A percentile compares a stretch with the other conserved stretches of the same genome.
Evolutionary conservation across 2,329 filamentous ascomycete species (phyloP).

Genomic region (Zasmidium citrigriseum): DNA sequence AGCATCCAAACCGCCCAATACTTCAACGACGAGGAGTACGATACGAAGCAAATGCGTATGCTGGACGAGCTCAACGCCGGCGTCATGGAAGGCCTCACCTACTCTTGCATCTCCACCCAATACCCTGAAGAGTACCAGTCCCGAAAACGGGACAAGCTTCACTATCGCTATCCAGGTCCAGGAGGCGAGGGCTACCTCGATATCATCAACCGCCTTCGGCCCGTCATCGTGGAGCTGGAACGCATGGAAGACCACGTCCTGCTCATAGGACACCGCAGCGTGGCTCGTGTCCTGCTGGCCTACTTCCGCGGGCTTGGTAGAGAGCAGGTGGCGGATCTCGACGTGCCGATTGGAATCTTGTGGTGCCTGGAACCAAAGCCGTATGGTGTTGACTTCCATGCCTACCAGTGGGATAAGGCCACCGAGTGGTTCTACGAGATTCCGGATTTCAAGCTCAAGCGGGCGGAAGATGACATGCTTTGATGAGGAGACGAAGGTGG

Average conservation of each 20-base stretch:
- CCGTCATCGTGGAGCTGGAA: constrained; percentile 96
- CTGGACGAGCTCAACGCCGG: constrained; percentile 95
- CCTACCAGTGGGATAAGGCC: constrained; percentile 82
- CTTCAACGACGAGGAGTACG: constrained; percentile 94
- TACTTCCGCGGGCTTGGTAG: constrained; percentile 94
- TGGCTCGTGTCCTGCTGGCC: constrained; percentile 87
- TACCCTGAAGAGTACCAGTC: constrained; percentile 79
- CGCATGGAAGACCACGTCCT: constrained; percentile 94
- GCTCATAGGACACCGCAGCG: constrained; percentile 87
- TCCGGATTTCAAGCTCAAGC: constrained; percentile 76
- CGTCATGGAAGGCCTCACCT: constrained; percentile 91
- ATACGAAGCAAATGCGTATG: constrained; percentile 73
- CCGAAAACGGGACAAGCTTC: constrained; percentile 82
- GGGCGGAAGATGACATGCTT: constrained; percentile 47
- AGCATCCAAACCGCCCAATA: constrained; percentile 84
- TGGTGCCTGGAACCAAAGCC: constrained; percentile 97
- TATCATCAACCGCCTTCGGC: constrained; percentile 90
- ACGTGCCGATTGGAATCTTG: constrained; percentile 89
- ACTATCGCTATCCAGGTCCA: constrained; percentile 94
- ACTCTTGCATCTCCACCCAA: constrained; percentile 79
- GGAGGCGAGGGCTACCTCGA: constrained; percentile 96
- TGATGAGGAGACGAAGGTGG: constrained; percentile 1
- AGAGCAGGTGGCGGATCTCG: constrained; percentile 89
- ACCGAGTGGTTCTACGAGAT: constrained; percentile 81
- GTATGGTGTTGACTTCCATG: constrained; percentile 96